phyloP scores from a whole-genome alignment of 129 eudicot species.

The Helianthus tuberosus region DNA sequence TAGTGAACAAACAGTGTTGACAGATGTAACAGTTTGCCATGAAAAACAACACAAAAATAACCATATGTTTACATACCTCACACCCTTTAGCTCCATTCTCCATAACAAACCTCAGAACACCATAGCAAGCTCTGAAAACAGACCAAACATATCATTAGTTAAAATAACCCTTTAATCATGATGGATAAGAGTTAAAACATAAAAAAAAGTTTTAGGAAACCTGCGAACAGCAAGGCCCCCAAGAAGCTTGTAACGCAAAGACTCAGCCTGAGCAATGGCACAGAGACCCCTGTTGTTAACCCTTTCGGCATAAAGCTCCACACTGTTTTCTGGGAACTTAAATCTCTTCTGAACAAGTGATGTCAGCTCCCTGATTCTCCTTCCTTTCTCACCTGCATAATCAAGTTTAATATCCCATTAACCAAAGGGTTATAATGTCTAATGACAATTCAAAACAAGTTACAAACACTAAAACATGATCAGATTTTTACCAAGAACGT shows the following conservation, averaged over 20 bases:
- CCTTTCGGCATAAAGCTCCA: conserved; percentile 72
- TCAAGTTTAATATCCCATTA: not conserved
- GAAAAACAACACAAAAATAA: not conserved
- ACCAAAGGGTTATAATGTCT: not conserved
- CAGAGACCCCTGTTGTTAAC: conserved; percentile 78
- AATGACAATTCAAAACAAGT: not conserved
- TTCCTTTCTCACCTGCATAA: conserved; percentile 71
- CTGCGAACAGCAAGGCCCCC: conserved; percentile 78
- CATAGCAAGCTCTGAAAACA: conserved; percentile 61
- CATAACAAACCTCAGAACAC: conserved; percentile 47
- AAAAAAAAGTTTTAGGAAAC: too few species aligned
- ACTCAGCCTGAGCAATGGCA: conserved; percentile 73
- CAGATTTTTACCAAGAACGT: conserved; percentile 14
- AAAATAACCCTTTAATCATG: too few species aligned
- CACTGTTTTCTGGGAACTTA: conserved; percentile 66
- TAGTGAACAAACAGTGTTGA: not conserved
- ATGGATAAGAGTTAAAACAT: too few species aligned
- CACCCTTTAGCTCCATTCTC: conserved; percentile 77
- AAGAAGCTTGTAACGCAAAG: conserved; percentile 72
- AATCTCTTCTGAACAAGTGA: conserved; percentile 73
- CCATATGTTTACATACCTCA: conserved; percentile 14
- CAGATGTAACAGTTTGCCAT: not conserved
- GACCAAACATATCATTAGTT: too few species aligned
- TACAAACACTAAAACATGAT: not conserved
- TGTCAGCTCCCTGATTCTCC: conserved; percentile 73